Base-by-base conservation (phyloP, 1,284 basidiomycete species). In the Lentinula novae-zelandiae region DNA sequence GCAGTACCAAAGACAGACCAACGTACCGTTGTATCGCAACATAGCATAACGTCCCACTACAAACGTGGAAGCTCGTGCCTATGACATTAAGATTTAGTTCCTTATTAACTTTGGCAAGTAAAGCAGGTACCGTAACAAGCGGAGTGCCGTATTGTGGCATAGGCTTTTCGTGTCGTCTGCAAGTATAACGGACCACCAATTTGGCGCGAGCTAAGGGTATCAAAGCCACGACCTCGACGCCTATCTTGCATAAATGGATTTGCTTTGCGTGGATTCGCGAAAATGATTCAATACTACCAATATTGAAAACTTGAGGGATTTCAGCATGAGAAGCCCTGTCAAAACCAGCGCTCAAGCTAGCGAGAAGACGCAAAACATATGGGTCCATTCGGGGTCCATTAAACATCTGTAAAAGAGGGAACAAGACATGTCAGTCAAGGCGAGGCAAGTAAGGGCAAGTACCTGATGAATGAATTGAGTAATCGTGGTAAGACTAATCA, bases 241-340 rank as follows among this genome's bases (percentile, higher is more conserved):
- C 89, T 33, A 82, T 75, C 65, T 83, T 84, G 85, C 27, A 27
- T 27, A 76, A 97, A 98, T 8, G 94, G 96, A 7, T 86, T 82
- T 0, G 96, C 94, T 78, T 99, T 98, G 89, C 96, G 98, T 0
- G 97, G 97, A 77, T 99, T 99, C 67, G 97, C 97, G 71, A 96
- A 99, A 71, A 99, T 95, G 80, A 99, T 93, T 62, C 80, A 60
- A 92, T 77, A 20, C 83, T 84, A 31, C 87, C 90, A 12, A 96
- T 75, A 27, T 80, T 78, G 33, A 98, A 81, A 10, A 99, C 90
- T 64, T 86, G 83, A 31, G 85, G 80, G 68, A 99, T 98, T 76
- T 99, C 97, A 63, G 90, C 89, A 68, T 94, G 92, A 46, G 96
- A 98, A 17, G 97, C 97, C 70, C 97, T 99, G 76, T 99, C 97